A percentile compares a stretch with the other conserved stretches of the same genome.
These are phyloP conservation scores for Dovyalis caffra DNA, from an alignment of 345 rosid species.

Conservation along the genomic window DNA sequence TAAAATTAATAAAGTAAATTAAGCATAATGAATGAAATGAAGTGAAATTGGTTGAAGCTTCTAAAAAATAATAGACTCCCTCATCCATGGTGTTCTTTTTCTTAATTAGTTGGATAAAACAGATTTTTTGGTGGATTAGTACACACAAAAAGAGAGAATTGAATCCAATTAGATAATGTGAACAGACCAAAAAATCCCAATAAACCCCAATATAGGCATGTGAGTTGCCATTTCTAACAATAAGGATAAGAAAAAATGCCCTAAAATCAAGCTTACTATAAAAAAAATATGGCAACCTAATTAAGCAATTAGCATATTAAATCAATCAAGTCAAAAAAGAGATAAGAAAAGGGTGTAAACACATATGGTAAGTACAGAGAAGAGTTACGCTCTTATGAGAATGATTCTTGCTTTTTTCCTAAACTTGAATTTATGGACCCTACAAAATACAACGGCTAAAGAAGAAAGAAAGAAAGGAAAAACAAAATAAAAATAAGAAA, in stretches of 20 bases:
- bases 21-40: too few species aligned
- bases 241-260: not conserved
- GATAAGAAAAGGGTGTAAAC: not conserved
- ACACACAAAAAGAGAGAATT: too few species aligned
- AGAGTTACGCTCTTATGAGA: not conserved
- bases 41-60: too few species aligned
- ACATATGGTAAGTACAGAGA: not conserved
- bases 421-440: conserved; percentile 1
- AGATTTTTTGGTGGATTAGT: too few species aligned
- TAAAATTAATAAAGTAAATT: too few species aligned
- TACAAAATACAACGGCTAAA: conserved; percentile 2
- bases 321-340: not conserved
- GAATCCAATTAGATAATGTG: too few species aligned
- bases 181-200: too few species aligned
- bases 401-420: not conserved
- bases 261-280: not conserved
- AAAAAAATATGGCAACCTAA: not conserved
- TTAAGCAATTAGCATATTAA: not conserved
- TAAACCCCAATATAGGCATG: not conserved
- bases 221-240: not conserved
- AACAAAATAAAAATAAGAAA: too few species aligned
- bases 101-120: too few species aligned
- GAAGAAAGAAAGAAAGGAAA: too few species aligned
- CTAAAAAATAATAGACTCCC: too few species aligned
- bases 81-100: too few species aligned